phyloP scores from a whole-genome alignment of 2,329 filamentous ascomycete genomes.

The Venturia carpophila region DNA sequence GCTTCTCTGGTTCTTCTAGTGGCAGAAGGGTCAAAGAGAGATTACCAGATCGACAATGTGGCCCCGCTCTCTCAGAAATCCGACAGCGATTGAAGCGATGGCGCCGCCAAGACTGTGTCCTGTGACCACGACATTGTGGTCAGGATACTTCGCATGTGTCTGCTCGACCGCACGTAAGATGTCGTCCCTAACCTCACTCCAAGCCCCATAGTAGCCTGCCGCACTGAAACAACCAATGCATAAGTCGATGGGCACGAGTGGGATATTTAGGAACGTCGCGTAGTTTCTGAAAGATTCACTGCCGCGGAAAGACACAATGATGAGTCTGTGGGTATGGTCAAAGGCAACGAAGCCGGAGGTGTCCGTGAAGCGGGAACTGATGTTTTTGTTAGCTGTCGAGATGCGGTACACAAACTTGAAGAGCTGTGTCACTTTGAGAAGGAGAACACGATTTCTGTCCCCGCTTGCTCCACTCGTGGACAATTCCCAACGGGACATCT shows the following conservation, averaged over 20 bases:
- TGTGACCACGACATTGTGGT: neutral
- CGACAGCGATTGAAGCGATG: neutral
- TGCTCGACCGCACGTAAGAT: neutral
- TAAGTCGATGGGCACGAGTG: neutral
- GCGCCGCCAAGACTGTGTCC: neutral
- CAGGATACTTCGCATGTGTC: neutral
- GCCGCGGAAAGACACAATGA: constrained; percentile 56
- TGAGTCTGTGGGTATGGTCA: constrained; percentile 42
- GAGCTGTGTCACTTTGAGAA: neutral
- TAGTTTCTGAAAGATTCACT: constrained; percentile 50
- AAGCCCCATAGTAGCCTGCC: neutral
- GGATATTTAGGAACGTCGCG: neutral
- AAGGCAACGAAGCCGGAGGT: constrained; percentile 41
- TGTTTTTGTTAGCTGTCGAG: constrained; percentile 23
- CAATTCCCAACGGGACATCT: neutral
- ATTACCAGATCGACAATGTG: neutral
- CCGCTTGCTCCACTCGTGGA: neutral
- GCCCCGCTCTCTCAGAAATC: neutral
- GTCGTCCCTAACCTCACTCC: neutral
- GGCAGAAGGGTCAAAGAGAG: too few relatives aligned
- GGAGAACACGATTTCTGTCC: neutral
- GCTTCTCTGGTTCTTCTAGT: too few relatives aligned
- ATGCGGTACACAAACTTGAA: neutral
- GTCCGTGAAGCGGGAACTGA: constrained; percentile 32
- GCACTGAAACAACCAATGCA: neutral